Evolutionary conservation across 768 basidiomycete genomes (phyloP).

Genomic region (Mycena maculata): DNA sequence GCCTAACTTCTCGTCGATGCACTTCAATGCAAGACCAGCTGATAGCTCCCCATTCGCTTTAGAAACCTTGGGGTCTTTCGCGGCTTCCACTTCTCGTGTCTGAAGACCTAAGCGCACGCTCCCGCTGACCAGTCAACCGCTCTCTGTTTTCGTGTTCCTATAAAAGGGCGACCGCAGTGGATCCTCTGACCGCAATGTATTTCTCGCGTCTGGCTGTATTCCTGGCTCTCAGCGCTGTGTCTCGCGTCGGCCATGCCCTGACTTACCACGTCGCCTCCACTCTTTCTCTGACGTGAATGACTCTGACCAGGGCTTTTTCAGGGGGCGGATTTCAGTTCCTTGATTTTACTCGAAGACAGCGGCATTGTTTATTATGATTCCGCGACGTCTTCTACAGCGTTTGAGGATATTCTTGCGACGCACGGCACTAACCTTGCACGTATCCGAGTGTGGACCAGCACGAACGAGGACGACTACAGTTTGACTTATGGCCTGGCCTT

Average conservation of each 20-base stretch:
- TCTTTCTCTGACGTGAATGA: no score
- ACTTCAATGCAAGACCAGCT: no score
- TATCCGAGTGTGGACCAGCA: constrained; percentile 72
- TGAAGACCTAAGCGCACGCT: not conserved
- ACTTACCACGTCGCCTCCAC: no score
- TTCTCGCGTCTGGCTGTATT: constrained; percentile 6
- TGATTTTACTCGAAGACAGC: no score
- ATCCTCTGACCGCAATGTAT: not conserved
- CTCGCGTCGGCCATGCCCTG: constrained; percentile 45
- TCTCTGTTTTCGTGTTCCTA: not conserved
- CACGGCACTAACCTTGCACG: constrained; percentile 70
- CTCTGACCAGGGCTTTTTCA: no score
- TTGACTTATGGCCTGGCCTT: constrained; percentile 63
- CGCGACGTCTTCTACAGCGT: constrained; percentile 27
- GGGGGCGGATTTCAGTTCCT: no score
- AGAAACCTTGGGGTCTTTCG: no score
- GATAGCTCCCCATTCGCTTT: no score
- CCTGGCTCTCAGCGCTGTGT: not conserved
- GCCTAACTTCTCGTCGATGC: no score
- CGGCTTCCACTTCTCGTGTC: no score
- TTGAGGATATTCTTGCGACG: constrained; percentile 65
- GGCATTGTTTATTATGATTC: no score
- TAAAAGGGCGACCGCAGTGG: not conserved
- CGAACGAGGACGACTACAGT: constrained; percentile 61
- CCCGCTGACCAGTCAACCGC: not conserved